Base-by-base conservation (phyloP, 1,139 yeast genomes). In the Hyphopichia wangnamkhiaoensis region DNA sequence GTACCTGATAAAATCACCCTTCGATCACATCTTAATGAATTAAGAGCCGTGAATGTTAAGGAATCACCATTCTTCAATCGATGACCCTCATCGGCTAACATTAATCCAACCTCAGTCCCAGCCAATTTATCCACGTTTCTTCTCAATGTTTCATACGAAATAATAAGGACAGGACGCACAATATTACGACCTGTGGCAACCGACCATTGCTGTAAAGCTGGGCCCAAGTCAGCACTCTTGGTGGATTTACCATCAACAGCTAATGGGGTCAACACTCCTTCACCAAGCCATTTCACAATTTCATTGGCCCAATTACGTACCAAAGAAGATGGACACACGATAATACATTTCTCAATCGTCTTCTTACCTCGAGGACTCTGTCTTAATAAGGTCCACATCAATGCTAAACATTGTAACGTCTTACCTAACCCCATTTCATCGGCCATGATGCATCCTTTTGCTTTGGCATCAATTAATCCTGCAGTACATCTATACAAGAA, bases 351-450 rank as follows among this genome's bases (percentile, higher is more conserved):
- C 41, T 84, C 88, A 27, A 94, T 93, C 1, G 95, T 83, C 37
- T 82, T 79, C 45, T 74, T 80, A 2, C 97, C 97, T 40, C 93
- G 78, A 0, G 98, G 98, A 14, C 96, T 84, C 59, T 93, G 99
- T 47, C 79, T 80, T 34, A 93, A 70, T 38, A 93, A 62, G 0
- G 98, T 93, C 98, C 98, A 93, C 88, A 93, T 77, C 32, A 93
- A 71, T 0, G 98, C 76, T 34, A 93, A 76, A 59, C 98, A 94
- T 61, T 93, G 99, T 32, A 93, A 71, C 0, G 99, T 93, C 58
- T 93, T 93, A 19, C 98, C 98, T 33, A 93, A 72, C 2, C 98
- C 98, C 98, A 93, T 93, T 65, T 90, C 99, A 67, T 93, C 99
- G 0, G 99, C 99, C 98, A 93, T 93, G 39, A 93, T 94, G 58